A percentile compares a stretch with the other conserved stretches of the same genome.
Evolutionary conservation across 2,329 filamentous ascomycete species (phyloP).

Genomic region (Talaromyces sp.): DNA sequence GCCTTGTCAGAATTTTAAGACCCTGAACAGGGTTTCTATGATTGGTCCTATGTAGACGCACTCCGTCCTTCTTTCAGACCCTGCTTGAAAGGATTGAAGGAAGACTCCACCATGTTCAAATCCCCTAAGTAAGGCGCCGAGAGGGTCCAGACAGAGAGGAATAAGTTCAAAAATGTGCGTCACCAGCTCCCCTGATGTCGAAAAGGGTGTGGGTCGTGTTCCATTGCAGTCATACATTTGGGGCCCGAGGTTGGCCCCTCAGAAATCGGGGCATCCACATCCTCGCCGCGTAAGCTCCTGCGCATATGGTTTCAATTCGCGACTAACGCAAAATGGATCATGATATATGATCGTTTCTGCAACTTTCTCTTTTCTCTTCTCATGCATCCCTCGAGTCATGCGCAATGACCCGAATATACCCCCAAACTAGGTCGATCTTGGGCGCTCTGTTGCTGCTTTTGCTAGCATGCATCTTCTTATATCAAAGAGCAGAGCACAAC

Average conservation of each 20-base stretch:
- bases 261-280: background rate
- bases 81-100: too few species aligned
- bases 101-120: too few species aligned
- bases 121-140: too few species aligned
- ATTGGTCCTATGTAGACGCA: too few species aligned
- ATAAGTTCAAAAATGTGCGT: too few species aligned
- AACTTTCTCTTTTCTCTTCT: background rate
- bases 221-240: background rate
- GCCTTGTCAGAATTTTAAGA: too few species aligned
- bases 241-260: background rate
- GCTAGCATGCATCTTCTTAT: background rate
- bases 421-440: background rate
- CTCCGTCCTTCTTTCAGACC: too few species aligned
- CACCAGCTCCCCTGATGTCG: too few species aligned
- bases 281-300: slow-evolving; percentile 2
- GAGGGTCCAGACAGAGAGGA: too few species aligned
- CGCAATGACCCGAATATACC: slow-evolving; percentile 1
- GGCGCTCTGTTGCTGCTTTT: background rate
- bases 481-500: background rate
- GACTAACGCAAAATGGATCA: background rate
- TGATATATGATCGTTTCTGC: background rate
- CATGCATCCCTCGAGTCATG: background rate
- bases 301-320: slow-evolving; percentile 1
- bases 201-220: background rate
- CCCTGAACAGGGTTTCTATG: too few species aligned